Evolutionary conservation across 2,329 filamentous ascomycete genomes (phyloP).

Genomic region (Neoscytalidium dimidiatum): DNA sequence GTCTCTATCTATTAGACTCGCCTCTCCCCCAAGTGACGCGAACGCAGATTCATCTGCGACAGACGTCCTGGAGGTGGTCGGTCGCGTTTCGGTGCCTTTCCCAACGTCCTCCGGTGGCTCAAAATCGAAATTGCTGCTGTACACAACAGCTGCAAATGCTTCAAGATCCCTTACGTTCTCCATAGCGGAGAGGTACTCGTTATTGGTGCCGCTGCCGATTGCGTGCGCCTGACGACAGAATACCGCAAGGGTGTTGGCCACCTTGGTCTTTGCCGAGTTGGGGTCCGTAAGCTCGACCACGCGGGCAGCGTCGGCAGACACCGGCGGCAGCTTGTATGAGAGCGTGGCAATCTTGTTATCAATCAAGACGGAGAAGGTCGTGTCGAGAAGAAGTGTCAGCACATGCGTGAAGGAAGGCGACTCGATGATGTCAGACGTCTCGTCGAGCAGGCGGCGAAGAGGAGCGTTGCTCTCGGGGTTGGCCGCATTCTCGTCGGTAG

Average conservation of each 20-base stretch:
- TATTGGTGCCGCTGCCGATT: conserved; percentile 68
- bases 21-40: conserved; percentile 25
- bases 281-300: conserved; percentile 56
- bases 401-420: conserved; percentile 89
- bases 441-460: conserved; percentile 84
- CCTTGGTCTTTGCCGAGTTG: conserved; percentile 62
- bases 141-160: conserved; percentile 83
- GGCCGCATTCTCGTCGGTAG: conserved; percentile 35
- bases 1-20: conserved; percentile 35
- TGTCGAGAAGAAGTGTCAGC: conserved; percentile 80
- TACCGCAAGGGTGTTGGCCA: conserved; percentile 87
- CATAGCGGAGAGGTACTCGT: conserved; percentile 63
- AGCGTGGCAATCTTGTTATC: conserved; percentile 78
- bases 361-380: conserved; percentile 80
- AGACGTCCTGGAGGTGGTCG: conserved; percentile 21
- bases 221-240: conserved; percentile 87
- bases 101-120: conserved; percentile 42
- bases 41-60: conserved; percentile 7
- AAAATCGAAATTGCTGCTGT: conserved; percentile 74
- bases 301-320: conserved; percentile 42
- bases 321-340: conserved; percentile 68
- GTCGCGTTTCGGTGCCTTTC: conserved; percentile 18
- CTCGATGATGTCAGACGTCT: conserved; percentile 93
- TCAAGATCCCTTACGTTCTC: conserved; percentile 75
- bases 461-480: conserved; percentile 43